Conservation (phyloP, 176 grass and related monocot species). For the Oryza meridionalis region DNA sequence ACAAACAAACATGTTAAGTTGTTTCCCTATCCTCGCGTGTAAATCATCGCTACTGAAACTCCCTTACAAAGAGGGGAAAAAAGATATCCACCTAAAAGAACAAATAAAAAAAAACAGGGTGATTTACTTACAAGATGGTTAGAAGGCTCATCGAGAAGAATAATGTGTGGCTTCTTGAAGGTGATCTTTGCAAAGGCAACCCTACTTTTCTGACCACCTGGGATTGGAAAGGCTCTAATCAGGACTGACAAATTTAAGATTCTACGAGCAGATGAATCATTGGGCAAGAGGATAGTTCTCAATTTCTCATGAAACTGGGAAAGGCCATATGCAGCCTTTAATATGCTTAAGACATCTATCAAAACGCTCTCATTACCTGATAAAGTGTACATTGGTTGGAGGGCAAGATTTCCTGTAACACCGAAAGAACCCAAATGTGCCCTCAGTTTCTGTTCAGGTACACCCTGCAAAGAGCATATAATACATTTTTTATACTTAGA, state of each 20-base stretch:
- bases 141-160: conserved; percentile 94
- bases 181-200: conserved; percentile 97
- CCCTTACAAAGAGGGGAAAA: not conserved
- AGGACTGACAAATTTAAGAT: conserved; percentile 27
- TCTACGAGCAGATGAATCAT: not conserved
- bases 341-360: not conserved
- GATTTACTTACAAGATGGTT: conserved; percentile 87
- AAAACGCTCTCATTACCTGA: conserved; percentile 57
- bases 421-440: conserved; percentile 89
- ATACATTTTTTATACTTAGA: not conserved
- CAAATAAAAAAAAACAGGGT: not conserved
- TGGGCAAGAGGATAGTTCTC: not conserved
- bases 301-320: not conserved
- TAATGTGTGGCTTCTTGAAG: conserved; percentile 97
- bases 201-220: conserved; percentile 98
- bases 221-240: conserved; percentile 1
- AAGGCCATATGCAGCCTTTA: not conserved
- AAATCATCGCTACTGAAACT: not conserved
- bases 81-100: not conserved
- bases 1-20: not conserved
- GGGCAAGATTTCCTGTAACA: conserved; percentile 89
- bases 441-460: conserved; percentile 95
- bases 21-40: not conserved
- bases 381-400: conserved; percentile 93
- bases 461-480: conserved; percentile 63